Base-by-base conservation (phyloP, 139 green algal genomes). In the Tetradesmus obliquus region DNA sequence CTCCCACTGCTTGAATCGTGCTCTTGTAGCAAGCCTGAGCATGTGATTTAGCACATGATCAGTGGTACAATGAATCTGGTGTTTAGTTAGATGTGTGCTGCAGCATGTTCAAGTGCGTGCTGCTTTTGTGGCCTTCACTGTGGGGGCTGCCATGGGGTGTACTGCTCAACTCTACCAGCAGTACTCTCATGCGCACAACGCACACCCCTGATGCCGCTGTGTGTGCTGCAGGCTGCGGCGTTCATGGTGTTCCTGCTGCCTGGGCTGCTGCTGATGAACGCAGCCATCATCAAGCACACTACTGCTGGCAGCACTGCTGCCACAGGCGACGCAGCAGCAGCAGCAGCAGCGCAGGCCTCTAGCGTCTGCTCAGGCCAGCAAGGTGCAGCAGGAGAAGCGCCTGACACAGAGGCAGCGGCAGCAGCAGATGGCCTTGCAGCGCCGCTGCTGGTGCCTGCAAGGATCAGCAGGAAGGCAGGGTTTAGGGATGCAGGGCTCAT, bases 221-320 rank as follows among this genome's bases (percentile, higher is more conserved):
- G 15, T 76, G 17, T 76, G 17, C 66, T 76, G 66, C 66, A 76
- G 66, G 66, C 66, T 76, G 66, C 66, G n/a, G 66, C 66, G 60
- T 95, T 96, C 93, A 95, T 97, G 84, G 96, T 97, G 24, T 96
- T 97, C 55, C 93, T 94, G 8, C 89, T 97, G 80, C 95, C 95
- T 0, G 95, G 95, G 1, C 76, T 94, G 32, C 88, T 97, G 86
- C 58, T 88, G 62, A 92, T 88, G 81, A 84, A 92, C 51, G 89
- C 81, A 3, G 89, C 89, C n/a, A 88, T 92, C 69, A 92, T 92
- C 66, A 92, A 92, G 54, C 62, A 79, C 66, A 89, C 89, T 2
- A 55, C 32, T 45, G 32, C 32, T 45, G 32, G 32, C 32, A 45
- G 32, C 66, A 76, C 66, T 3, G n/a, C 66, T 5, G 66, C 66